Evolutionary conservation across 192 early-diverging fungal species (phyloP), one percentile per base, ranked within the genome.

Genomic region (Chytriomyces hyalinus): DNA sequence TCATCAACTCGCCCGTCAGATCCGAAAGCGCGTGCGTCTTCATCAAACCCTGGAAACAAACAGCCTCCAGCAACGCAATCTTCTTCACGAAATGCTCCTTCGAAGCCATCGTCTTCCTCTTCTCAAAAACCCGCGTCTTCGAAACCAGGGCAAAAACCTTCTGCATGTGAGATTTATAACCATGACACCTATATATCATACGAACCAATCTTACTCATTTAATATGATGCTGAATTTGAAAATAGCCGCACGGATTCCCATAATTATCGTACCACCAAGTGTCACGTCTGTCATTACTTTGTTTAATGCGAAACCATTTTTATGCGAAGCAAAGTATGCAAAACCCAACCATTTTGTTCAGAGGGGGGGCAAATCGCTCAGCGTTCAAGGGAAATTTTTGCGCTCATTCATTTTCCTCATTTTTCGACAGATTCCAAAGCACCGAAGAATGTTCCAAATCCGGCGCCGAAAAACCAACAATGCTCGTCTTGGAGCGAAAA

Each of bases 221-320:
- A 13, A 22, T 47, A 26, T 26, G 24, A 26, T 26, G 24, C 47
- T 13, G 24, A 26, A 17, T 8, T 67, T 5, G 10, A 45, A 26
- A 7, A 45, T 51, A 80, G 80, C 77, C 44, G 15, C 80, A 6
- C 57, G 65, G 43, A 91, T 91, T 49, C 96, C 96, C 3, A 95
- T 96, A 20, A 97, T 98, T 77, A 90, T 98, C 44, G 92, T 98
- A n/a, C 97, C 97, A 4, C 90, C 94, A 0, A 92, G 90, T 36
- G 83, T 92, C 5, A 94, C 94, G 4, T 89, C 96, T 0, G 89
- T 93, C 80, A 63, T 98, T 53, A 96, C 91, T 44, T 86, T 97
- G 84, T 95, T 91, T 82, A 98, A 98, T 82, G 91, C 95, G 61
- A 91, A 93, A 79, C 82, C 92, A 47, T 93, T 98, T 63, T 82